phyloP scores from a whole-genome alignment of 345 rosid species.

The Hirschfeldia incana region DNA sequence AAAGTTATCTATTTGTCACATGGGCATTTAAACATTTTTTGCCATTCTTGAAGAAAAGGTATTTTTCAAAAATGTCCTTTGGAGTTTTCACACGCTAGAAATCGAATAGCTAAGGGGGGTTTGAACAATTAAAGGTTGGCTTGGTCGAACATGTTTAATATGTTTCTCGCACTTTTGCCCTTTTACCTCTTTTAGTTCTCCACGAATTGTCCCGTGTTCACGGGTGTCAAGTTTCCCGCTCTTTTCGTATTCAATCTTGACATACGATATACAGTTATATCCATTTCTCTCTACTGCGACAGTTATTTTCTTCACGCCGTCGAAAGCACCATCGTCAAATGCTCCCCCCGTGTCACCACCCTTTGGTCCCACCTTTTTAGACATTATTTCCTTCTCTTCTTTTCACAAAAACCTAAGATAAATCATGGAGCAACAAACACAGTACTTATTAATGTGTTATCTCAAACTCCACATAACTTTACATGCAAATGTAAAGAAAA shows the following conservation, averaged over 20 bases:
- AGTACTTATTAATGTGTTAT: neutral
- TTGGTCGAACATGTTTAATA: neutral
- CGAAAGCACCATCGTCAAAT: constrained; percentile 33
- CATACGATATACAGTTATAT: neutral
- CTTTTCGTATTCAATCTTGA: neutral
- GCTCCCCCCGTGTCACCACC: constrained; percentile 12
- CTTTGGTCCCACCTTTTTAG: neutral
- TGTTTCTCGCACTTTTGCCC: neutral
- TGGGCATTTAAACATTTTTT: too few relatives aligned
- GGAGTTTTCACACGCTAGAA: too few relatives aligned
- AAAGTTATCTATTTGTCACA: too few relatives aligned
- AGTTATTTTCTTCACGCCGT: constrained; percentile 20
- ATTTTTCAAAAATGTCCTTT: too few relatives aligned
- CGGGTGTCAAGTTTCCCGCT: neutral
- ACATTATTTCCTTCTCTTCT: neutral
- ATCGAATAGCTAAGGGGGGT: too few relatives aligned
- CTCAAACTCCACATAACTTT: neutral
- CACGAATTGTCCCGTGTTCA: neutral
- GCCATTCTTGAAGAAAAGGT: too few relatives aligned
- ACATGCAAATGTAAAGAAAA: neutral
- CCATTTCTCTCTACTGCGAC: neutral
- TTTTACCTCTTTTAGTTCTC: neutral
- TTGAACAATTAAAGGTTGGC: too few relatives aligned
- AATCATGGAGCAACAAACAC: neutral
- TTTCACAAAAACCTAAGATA: neutral